Evolutionary conservation across 2,329 filamentous ascomycete genomes (phyloP).

Genomic region (Torrubiella hemipterigena): DNA sequence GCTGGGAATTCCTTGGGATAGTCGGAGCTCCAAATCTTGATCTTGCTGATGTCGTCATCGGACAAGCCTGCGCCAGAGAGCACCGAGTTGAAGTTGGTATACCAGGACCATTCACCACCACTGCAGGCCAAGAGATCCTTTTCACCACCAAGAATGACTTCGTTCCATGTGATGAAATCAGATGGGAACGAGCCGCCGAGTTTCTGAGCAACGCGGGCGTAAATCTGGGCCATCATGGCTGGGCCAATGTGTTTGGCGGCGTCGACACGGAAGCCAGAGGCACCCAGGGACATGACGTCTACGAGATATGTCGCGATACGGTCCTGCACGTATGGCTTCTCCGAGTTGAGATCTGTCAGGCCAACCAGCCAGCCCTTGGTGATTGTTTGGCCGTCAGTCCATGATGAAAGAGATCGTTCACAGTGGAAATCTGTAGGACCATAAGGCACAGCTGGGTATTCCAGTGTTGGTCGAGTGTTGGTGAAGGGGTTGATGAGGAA

Average conservation of each 20-base stretch:
- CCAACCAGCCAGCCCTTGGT: conserved; percentile 4
- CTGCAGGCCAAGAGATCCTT: conserved; percentile 2
- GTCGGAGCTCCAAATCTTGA: conserved; percentile 3
- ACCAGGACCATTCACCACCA: conserved; percentile 3
- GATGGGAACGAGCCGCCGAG: conserved; percentile 1
- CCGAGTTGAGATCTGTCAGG: conserved; percentile 2
- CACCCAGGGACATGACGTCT: conserved; percentile 3
- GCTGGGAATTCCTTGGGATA: conserved; percentile 4
- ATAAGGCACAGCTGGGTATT: conserved; percentile 2
- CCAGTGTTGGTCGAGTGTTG: conserved; percentile 1
- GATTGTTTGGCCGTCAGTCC: conserved; percentile 1
- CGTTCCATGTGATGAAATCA: conserved; percentile 4
- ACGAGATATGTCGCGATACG: conserved; percentile 3
- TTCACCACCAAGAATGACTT: conserved; percentile 3
- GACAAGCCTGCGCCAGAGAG: conserved; percentile 1
- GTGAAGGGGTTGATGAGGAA: conserved; percentile 4
- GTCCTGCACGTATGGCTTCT: conserved; percentile 4
- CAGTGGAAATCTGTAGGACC: conserved; percentile 3
- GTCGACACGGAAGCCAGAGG: conserved; percentile 3
- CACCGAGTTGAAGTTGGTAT: conserved; percentile 3
- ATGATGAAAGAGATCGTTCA: conserved; percentile 2
- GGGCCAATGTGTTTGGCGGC: conserved; percentile 3
- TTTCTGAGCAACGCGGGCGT: conserved; percentile 1
- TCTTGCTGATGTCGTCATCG: background rate
- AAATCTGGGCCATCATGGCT: conserved; percentile 3